Conservation (phyloP, 306 rosid genomes). For the Abrus pulchellus region DNA sequence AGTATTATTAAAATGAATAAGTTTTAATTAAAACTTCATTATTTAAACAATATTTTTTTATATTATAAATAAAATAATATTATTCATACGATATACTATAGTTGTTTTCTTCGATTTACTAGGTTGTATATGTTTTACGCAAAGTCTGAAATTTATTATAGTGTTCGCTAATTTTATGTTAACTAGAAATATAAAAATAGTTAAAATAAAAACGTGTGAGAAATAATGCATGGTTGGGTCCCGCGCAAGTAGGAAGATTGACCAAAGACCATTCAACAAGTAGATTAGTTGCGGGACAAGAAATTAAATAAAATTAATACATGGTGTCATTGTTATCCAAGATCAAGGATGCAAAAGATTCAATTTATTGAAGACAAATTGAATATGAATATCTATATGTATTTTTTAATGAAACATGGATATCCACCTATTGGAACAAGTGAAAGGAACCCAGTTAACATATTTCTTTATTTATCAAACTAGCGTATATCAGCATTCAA, state of each 20-base stretch:
- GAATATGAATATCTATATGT: background rate
- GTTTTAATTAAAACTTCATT: no score
- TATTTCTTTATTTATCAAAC: background rate
- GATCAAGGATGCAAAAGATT: background rate
- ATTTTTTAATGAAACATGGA: no score
- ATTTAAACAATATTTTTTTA: no score
- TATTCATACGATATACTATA: no score
- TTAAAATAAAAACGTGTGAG: no score
- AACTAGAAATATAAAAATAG: no score
- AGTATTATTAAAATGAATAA: no score
- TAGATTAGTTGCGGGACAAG: background rate
- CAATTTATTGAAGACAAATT: background rate
- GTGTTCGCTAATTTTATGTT: no score
- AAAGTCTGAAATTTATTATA: no score
- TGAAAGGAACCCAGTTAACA: background rate
- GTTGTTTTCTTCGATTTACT: no score
- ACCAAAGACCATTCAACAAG: background rate
- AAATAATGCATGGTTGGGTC: background rate
- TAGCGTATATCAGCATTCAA: background rate
- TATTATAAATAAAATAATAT: no score
- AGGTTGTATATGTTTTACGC: no score
- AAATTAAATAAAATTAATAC: background rate
- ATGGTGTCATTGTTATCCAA: background rate
- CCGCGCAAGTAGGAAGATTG: background rate
- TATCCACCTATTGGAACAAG: background rate